Conservation (phyloP, 2,329 filamentous ascomycete genomes). For the Corniculantispora saksenae region DNA sequence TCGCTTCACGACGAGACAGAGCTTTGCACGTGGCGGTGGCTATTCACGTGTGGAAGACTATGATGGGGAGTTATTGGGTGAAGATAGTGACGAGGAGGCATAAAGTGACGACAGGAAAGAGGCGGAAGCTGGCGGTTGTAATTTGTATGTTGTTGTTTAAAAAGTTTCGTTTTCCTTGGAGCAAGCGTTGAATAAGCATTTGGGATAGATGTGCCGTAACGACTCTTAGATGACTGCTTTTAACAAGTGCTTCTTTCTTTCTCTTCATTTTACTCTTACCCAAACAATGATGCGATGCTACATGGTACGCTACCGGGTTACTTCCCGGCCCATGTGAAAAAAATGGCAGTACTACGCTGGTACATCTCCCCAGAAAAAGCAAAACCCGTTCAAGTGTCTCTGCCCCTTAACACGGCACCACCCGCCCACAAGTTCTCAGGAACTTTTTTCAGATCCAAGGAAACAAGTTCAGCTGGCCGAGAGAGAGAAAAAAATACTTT, state of each 20-base stretch:
- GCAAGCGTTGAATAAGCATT: conserved; percentile 16
- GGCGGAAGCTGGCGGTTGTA: not conserved
- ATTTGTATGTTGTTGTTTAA: not conserved
- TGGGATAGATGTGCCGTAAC: not conserved
- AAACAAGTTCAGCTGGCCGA: too few relatives aligned
- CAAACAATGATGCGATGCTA: too few relatives aligned
- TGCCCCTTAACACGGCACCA: too few relatives aligned
- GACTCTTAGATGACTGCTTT: not conserved
- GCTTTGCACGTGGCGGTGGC: conserved; percentile 86
- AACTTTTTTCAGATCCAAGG: too few relatives aligned
- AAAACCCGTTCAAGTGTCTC: too few relatives aligned
- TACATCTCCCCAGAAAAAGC: too few relatives aligned
- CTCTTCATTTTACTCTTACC: not conserved
- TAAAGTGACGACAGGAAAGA: conserved; percentile 23
- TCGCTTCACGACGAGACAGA: conserved; percentile 83
- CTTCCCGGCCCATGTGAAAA: too few relatives aligned
- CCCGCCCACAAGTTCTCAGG: too few relatives aligned
- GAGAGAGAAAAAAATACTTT: too few relatives aligned
- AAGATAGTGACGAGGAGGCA: conserved; percentile 90
- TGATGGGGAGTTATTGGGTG: conserved; percentile 89
- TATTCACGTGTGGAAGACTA: conserved; percentile 89
- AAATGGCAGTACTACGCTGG: too few relatives aligned
- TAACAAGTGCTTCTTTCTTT: not conserved
- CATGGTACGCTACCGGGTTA: too few relatives aligned
- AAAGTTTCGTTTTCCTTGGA: not conserved